Evolutionary conservation across 2,329 filamentous ascomycete species (phyloP).

Genomic region (Talaromyces sp.): DNA sequence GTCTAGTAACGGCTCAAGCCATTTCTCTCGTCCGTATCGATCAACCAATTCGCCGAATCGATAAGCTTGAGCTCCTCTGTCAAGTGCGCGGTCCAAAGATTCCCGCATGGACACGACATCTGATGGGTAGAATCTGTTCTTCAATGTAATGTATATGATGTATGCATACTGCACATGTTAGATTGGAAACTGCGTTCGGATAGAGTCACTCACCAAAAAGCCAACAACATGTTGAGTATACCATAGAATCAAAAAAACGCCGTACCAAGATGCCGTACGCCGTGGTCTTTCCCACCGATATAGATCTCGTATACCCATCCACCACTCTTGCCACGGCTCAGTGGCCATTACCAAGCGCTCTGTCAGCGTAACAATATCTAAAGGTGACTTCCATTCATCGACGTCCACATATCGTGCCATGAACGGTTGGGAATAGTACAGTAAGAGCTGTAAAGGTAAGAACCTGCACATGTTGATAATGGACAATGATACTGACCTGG

Average conservation of each 20-base stretch:
- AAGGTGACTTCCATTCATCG: slow-evolving; percentile 30
- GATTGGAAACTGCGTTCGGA: background rate
- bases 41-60: slow-evolving; percentile 38
- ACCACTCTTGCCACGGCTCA: slow-evolving; percentile 40
- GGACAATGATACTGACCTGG: slow-evolving; percentile 22
- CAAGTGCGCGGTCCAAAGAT: slow-evolving; percentile 31
- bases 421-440: slow-evolving; percentile 35
- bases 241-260: slow-evolving; percentile 36
- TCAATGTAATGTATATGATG: slow-evolving; percentile 33
- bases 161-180: slow-evolving; percentile 28
- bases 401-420: slow-evolving; percentile 35
- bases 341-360: slow-evolving; percentile 42
- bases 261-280: slow-evolving; percentile 36
- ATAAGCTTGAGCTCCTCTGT: slow-evolving; percentile 29
- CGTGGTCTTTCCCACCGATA: slow-evolving; percentile 40
- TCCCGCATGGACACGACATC: slow-evolving; percentile 32
- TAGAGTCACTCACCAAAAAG: slow-evolving; percentile 26
- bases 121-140: slow-evolving; percentile 28
- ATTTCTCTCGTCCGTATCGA: slow-evolving; percentile 34
- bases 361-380: slow-evolving; percentile 35
- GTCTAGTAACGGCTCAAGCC: slow-evolving; percentile 38
- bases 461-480: background rate
- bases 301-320: slow-evolving; percentile 34
- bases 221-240: slow-evolving; percentile 35
- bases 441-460: slow-evolving; percentile 24